phyloP scores from a whole-genome alignment of 352 stramenopile genomes.

The Poterioochromonas sp. region DNA sequence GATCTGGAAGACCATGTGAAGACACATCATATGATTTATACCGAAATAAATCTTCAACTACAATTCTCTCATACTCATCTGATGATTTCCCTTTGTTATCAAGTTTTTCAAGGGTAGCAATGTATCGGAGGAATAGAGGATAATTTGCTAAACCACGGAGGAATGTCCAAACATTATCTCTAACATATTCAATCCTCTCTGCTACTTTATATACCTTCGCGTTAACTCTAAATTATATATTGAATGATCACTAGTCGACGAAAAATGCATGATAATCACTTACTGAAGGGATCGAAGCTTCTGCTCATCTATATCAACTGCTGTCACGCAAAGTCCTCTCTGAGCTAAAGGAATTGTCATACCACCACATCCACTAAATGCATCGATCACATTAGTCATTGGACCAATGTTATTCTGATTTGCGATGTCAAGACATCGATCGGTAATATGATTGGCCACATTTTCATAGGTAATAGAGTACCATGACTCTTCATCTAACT shows the following conservation, averaged over 20 bases:
- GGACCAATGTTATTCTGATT: not conserved
- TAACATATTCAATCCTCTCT: not conserved
- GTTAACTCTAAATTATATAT: not conserved
- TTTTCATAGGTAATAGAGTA: slow-evolving; percentile 4
- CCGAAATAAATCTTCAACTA: no score
- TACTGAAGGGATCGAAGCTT: not conserved
- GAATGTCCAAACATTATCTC: not conserved
- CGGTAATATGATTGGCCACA: not conserved
- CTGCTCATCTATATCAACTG: not conserved
- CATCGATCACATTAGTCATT: not conserved
- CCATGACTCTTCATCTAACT: slow-evolving; percentile 8
- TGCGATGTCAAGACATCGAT: not conserved
- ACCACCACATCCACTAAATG: slow-evolving; percentile 15
- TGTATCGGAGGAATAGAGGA: no score
- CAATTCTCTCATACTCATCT: no score
- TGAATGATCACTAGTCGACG: not conserved
- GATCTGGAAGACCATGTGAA: no score
- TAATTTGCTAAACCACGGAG: no score
- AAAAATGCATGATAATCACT: not conserved
- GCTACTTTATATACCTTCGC: not conserved
- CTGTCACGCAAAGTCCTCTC: not conserved
- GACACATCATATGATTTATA: no score
- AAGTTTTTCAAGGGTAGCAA: no score
- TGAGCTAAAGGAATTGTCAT: not conserved
- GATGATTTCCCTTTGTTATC: no score